Evolutionary conservation across 345 rosid species (phyloP), one percentile per base, ranked within the genome.

Genomic region (Brassica juncea): DNA sequence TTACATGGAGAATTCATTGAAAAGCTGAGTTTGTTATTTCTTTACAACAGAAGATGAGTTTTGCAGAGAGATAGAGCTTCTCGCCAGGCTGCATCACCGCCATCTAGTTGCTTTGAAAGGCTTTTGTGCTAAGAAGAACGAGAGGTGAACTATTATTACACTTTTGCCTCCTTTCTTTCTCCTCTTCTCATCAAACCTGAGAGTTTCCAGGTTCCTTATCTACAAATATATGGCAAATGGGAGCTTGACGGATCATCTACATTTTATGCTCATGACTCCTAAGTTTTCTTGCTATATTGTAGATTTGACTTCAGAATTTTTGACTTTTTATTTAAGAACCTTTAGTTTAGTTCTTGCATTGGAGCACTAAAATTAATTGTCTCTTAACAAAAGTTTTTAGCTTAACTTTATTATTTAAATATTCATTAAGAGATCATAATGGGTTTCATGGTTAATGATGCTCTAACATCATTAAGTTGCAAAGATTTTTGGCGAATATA

Each of bases 81-180:
- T 94, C 59, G 92, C 97, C 39, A 88, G 91, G 84, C 86, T 94
- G 76, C 99, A 94, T 85, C 99, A 94, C 76, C 97, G 98, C 34
- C 97, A 94, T 84, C 91, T 94, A 28, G 97, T 92, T 76, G 80
- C 99, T 84, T 88, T 94, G 57, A 89, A 84, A 86, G 99, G 99
- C 31, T 94, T 94, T 79, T 92, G 98, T 83, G 81, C 77, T 44
- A 84, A 87, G 74, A 94, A 87, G 59, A 82, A 63, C 14, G 91
- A 91, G 83, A 94, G 98, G 97, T 94, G 85, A 73, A 72, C 67
- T 57, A 44, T 61, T 66, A 63, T 10, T 5, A 61, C 66, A 69
- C 12, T 21, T 58, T 28, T 8, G 5, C 28, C 21, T 68, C 57
- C n/a, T 52, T 47, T 42, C 5, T 66, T 63, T 49, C 1, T 34